A percentile compares a stretch with the other conserved stretches of the same genome.
Conservation (phyloP, 129 eudicot species). For the Scalesia atractyloides region DNA sequence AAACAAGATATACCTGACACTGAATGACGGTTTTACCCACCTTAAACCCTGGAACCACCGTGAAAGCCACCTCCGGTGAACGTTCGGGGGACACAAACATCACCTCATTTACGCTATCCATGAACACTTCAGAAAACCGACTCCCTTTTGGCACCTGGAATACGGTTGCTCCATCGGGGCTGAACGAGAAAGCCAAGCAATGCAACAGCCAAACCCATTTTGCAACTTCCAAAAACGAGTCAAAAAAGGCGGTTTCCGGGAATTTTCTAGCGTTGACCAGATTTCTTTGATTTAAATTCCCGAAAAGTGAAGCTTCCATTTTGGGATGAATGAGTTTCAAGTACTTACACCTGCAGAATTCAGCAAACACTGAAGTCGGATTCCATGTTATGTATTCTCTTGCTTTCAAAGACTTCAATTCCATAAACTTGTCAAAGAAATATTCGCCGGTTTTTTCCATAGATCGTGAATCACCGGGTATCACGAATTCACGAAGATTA, state of each 20-base stretch:
- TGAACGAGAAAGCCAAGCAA: constrained; percentile 69
- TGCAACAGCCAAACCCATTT: constrained; percentile 83
- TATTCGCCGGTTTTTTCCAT: constrained; percentile 15
- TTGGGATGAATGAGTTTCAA: constrained; percentile 74
- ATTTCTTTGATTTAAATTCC: constrained; percentile 59
- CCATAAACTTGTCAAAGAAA: constrained; percentile 64
- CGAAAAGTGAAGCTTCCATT: constrained; percentile 81
- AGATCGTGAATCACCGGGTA: constrained; percentile 24
- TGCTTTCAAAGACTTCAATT: constrained; percentile 55
- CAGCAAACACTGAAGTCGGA: constrained; percentile 68
- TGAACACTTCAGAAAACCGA: constrained; percentile 79
- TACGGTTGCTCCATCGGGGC: constrained; percentile 50
- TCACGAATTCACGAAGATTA: constrained; percentile 48
- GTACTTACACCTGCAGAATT: constrained; percentile 70
- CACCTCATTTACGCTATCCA: constrained; percentile 82
- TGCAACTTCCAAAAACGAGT: constrained; percentile 66
- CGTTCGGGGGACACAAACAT: constrained; percentile 42
- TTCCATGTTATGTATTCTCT: constrained; percentile 67
- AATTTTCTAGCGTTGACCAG: constrained; percentile 48
- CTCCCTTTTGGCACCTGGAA: constrained; percentile 66
- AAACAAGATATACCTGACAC: constrained; percentile 69
- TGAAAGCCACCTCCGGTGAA: constrained; percentile 68
- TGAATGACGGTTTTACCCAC: constrained; percentile 69
- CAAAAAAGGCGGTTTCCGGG: constrained; percentile 68
- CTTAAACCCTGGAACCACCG: constrained; percentile 90